A percentile compares a stretch with the other conserved stretches of the same genome.
Evolutionary conservation across 75 land plant genomes (phyloP).

Genomic region (Sequoia sempervirens): DNA sequence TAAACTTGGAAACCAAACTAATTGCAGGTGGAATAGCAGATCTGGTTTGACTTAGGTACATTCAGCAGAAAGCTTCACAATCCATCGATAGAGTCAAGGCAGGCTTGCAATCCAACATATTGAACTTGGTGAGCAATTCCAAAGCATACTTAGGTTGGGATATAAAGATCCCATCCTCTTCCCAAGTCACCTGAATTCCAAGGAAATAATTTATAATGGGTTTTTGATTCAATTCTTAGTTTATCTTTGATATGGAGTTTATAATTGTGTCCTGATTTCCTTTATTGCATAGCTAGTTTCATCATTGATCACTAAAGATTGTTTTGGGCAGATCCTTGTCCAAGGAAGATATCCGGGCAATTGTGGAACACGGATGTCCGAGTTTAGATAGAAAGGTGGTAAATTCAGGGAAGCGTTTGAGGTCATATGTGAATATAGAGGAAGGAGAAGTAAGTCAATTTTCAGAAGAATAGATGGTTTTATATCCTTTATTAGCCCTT

Average conservation of each 20-base stretch:
- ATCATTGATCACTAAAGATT: neutral
- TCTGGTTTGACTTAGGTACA: too few relatives aligned
- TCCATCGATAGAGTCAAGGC: too few relatives aligned
- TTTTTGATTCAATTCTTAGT: neutral
- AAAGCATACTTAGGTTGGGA: too few relatives aligned
- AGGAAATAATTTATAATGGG: neutral
- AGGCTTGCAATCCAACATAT: too few relatives aligned
- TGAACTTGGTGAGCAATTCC: too few relatives aligned
- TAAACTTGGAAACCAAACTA: too few relatives aligned
- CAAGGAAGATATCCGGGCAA: slow-evolving; percentile 35
- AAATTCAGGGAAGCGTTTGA: slow-evolving; percentile 88
- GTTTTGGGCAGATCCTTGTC: slow-evolving; percentile 45
- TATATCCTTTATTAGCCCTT: neutral
- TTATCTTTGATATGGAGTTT: neutral
- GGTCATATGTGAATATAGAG: slow-evolving; percentile 55
- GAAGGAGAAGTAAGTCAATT: slow-evolving; percentile 77
- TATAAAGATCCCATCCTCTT: too few relatives aligned
- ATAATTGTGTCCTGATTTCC: neutral
- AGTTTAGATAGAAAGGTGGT: slow-evolving; percentile 76
- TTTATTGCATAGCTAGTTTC: neutral
- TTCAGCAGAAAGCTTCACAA: too few relatives aligned
- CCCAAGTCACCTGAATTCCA: too few relatives aligned
- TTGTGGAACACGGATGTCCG: slow-evolving; percentile 77
- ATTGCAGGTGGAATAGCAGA: neutral
- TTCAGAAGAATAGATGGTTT: slow-evolving; percentile 3